A percentile compares a stretch with the other conserved stretches of the same genome.
These are phyloP conservation scores for Rhodotorula sp. DNA, from an alignment of 1,284 basidiomycete species.

Conservation along the genomic window DNA sequence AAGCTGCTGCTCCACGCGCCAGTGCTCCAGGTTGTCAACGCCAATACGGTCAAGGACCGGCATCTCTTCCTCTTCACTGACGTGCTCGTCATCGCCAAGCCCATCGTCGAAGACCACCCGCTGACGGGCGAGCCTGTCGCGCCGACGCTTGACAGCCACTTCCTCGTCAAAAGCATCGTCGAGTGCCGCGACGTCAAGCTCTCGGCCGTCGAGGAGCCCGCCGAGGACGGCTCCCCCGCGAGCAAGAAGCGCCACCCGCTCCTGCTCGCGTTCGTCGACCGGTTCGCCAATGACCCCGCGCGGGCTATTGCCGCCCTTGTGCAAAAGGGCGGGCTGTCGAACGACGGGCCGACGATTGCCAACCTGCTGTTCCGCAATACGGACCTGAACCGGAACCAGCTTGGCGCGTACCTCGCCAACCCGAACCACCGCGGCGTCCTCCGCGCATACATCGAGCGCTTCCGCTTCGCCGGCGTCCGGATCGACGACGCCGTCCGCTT, in stretches of 20 bases:
- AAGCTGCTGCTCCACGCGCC: slow-evolving; percentile 80
- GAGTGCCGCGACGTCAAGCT: slow-evolving; percentile 70
- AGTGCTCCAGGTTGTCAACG: slow-evolving; percentile 89
- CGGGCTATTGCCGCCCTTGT: slow-evolving; percentile 47
- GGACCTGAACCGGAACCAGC: slow-evolving; percentile 77
- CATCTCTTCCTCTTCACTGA: slow-evolving; percentile 95
- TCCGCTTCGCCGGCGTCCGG: slow-evolving; percentile 76
- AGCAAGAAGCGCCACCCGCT: slow-evolving; percentile 44
- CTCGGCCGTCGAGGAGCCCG: slow-evolving; percentile 55
- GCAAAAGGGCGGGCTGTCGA: slow-evolving; percentile 47
- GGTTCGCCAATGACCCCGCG: slow-evolving; percentile 58
- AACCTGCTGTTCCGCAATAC: slow-evolving; percentile 72
- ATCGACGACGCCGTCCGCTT: slow-evolving; percentile 86
- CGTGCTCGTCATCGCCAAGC: slow-evolving; percentile 75
- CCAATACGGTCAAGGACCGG: slow-evolving; percentile 91
- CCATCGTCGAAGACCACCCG: slow-evolving; percentile 49
- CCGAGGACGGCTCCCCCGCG: not conserved
- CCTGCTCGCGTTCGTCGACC: slow-evolving; percentile 45
- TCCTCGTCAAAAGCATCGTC: slow-evolving; percentile 83
- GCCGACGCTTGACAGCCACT: slow-evolving; percentile 75
- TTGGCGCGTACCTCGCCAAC: slow-evolving; percentile 76
- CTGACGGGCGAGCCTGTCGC: slow-evolving; percentile 56
- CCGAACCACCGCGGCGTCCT: slow-evolving; percentile 71
- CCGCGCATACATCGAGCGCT: slow-evolving; percentile 80
- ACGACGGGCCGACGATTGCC: slow-evolving; percentile 42